Base-by-base conservation (phyloP, 73 alveolate genomes). In the Breviolum minutum region DNA sequence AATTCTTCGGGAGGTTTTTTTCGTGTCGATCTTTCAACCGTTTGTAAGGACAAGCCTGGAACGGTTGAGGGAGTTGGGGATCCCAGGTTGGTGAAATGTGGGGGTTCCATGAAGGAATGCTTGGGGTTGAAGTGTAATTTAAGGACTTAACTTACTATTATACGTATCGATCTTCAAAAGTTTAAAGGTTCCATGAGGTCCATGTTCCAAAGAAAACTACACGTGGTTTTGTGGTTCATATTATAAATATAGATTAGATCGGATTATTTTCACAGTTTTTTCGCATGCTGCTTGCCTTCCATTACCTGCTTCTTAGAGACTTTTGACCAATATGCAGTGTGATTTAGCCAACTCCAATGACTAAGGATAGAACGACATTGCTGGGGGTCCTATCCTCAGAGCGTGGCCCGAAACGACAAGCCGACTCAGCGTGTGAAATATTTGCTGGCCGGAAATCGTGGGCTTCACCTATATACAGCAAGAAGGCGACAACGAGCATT, bases 291-390 rank as follows among this genome's bases (percentile, higher is more conserved):
- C 8, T 12, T 13, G 87, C 10, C 48, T 7, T 12, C n/a, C 27
- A 32, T 12, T 9, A 22, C 12, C 29, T 54, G 8, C 12, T 10
- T 14, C 10, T 8, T 27, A 76, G 85, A 14, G 10, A n/a, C 8
- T n/a, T 40, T 40, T 40, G 54, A 40, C 54, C 60, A 17, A 71
- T 71, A 11, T 22, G 10, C 10, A 22, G n/a, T 11, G 30, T 71
- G 81, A 17, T 8, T 13, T 8, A 22, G 40, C 81, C 10, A 71
- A 13, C 40, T 20, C 26, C 30, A 22, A 32, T 3, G 5, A 40
- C 62, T 66, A 27, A 90, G 96, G 96, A 71, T 90, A 27, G 96
- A 90, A 20, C n/a, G 96, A 74, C 96, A 90, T 63, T 90, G 83
- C 96, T 90, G 96, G 96, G 96, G 96, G 96, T 48, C 63, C 60